Evolutionary conservation across 2,329 filamentous ascomycete genomes (phyloP).

Genomic region (Sphaerostilbella broomeana): DNA sequence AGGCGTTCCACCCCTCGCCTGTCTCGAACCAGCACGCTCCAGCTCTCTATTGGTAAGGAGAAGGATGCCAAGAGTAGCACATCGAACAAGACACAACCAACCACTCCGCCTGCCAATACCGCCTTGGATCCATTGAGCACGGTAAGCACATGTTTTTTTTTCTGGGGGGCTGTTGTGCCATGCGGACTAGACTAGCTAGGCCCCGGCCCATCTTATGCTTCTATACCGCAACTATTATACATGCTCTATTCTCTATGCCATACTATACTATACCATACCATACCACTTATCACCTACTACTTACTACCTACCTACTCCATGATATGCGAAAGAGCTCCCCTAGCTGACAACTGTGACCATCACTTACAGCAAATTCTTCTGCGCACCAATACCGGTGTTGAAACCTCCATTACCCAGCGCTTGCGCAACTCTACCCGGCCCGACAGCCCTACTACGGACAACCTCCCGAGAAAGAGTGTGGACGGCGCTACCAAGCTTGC

Average conservation of each 20-base stretch:
- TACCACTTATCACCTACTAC: no score
- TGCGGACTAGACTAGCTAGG: no score
- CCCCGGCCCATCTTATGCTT: no score
- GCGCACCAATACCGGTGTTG: slow-evolving; percentile 30
- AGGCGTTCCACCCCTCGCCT: slow-evolving; percentile 20
- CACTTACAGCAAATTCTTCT: slow-evolving; percentile 36
- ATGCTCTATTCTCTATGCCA: no score
- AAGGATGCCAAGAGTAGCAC: slow-evolving; percentile 24
- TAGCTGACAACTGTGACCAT: no score
- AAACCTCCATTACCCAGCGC: slow-evolving; percentile 46
- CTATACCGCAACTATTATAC: no score
- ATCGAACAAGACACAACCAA: slow-evolving; percentile 20
- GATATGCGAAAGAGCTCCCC: no score
- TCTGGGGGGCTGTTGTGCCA: no score
- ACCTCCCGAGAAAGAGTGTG: slow-evolving; percentile 32
- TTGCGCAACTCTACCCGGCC: slow-evolving; percentile 46
- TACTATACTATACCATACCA: neutral
- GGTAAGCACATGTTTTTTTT: no score
- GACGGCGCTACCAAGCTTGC: slow-evolving; percentile 35
- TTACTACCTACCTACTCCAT: no score
- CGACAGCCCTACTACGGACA: slow-evolving; percentile 44
- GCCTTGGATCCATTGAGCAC: slow-evolving; percentile 35
- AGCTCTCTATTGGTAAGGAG: slow-evolving; percentile 36
- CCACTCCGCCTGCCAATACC: slow-evolving; percentile 20
- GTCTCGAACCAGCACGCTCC: slow-evolving; percentile 57